Percentiles rank a stretch among this genome's conserved stretches.
Evolutionary conservation across 2,329 filamentous ascomycete genomes (phyloP).

Genomic region (Colletotrichum sansevieriae): DNA sequence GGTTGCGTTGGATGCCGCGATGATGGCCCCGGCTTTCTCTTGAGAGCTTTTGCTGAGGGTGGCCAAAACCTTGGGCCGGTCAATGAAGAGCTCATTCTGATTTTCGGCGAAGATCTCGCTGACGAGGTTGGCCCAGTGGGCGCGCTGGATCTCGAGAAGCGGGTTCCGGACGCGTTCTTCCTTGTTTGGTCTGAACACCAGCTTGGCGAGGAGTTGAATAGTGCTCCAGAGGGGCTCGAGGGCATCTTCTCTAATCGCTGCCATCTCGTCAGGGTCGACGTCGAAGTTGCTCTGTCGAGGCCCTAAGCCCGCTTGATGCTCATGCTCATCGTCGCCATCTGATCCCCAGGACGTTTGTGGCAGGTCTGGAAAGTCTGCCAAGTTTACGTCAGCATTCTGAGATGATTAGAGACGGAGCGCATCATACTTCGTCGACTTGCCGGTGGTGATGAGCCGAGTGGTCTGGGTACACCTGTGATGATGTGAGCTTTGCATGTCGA

Average conservation of each 20-base stretch:
- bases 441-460: not conserved
- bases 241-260: slow-evolving; percentile 35
- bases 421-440: not conserved
- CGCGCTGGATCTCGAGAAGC: slow-evolving; percentile 35
- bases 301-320: slow-evolving; percentile 22
- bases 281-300: not conserved
- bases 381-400: not conserved
- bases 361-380: slow-evolving; percentile 2
- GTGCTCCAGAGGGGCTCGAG: slow-evolving; percentile 47
- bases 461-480: slow-evolving; percentile 8
- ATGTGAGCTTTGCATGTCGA: not conserved
- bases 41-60: slow-evolving; percentile 13
- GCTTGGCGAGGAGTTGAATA: slow-evolving; percentile 47
- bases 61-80: slow-evolving; percentile 42
- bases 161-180: slow-evolving; percentile 11
- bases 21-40: slow-evolving; percentile 31
- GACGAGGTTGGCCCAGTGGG: slow-evolving; percentile 46
- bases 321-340: slow-evolving; percentile 22
- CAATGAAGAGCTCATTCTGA: slow-evolving; percentile 46
- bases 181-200: slow-evolving; percentile 41
- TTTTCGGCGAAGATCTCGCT: slow-evolving; percentile 45
- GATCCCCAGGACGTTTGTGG: not conserved
- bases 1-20: slow-evolving; percentile 53
- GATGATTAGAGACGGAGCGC: not conserved
- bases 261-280: slow-evolving; percentile 10